These are phyloP conservation scores for Colletotrichum paranaense DNA, from an alignment of 2,329 filamentous ascomycete genomes.

Conservation along the genomic window DNA sequence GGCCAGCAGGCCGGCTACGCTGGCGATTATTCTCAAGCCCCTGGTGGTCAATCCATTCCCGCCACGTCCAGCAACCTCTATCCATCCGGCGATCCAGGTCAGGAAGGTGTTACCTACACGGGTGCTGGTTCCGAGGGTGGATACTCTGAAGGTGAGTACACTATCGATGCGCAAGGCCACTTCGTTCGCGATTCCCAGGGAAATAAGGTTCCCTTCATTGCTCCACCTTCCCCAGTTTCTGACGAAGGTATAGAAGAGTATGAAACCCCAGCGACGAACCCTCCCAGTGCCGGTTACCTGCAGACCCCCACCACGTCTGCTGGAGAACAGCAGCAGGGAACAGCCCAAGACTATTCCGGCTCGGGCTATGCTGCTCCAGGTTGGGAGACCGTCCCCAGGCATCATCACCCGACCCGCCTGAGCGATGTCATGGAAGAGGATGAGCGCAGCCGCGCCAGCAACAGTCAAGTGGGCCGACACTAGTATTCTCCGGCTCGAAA, in stretches of 20 bases:
- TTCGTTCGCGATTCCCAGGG: constrained; percentile 72
- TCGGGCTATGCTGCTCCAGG: constrained; percentile 73
- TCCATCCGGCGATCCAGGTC: constrained; percentile 19
- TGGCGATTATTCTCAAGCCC: constrained; percentile 53
- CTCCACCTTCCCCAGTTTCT: constrained; percentile 59
- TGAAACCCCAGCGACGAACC: constrained; percentile 62
- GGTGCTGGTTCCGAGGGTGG: constrained; percentile 65
- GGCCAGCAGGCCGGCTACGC: constrained; percentile 43
- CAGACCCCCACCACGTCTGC: constrained; percentile 46
- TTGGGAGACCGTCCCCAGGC: constrained; percentile 82
- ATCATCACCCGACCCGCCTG: constrained; percentile 88
- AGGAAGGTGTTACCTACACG: constrained; percentile 30
- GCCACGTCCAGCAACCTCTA: constrained; percentile 43
- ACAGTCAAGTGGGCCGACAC: constrained; percentile 58
- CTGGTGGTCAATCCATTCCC: constrained; percentile 54
- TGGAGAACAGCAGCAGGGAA: constrained; percentile 41
- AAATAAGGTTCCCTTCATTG: constrained; percentile 66
- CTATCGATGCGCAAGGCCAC: constrained; percentile 70
- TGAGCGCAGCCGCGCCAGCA: constrained; percentile 80
- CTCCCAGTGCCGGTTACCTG: constrained; percentile 46
- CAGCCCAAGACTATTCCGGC: constrained; percentile 72
- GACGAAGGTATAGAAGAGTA: constrained; percentile 68
- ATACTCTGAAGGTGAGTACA: constrained; percentile 79
- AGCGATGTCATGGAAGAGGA: constrained; percentile 91
- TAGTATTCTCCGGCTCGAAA: constrained; percentile 2